Evolutionary conservation across 2,329 filamentous ascomycete species (phyloP).

Genomic region (Grosmannia serpens): DNA sequence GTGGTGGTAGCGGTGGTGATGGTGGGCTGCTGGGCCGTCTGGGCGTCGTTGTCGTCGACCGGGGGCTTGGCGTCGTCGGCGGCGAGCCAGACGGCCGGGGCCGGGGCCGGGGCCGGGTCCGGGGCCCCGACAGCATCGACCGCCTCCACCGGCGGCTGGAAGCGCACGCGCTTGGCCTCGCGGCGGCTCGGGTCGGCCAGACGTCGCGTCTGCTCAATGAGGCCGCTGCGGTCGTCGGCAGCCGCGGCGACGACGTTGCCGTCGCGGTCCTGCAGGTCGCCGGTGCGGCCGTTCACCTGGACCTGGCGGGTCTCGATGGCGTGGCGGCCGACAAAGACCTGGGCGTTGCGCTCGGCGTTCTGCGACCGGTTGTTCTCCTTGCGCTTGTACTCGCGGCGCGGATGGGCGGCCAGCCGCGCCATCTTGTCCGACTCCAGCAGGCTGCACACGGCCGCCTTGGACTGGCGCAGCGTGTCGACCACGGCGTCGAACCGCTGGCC

Average conservation of each 20-base stretch:
- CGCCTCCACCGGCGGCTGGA: background rate
- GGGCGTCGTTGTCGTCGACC: no score
- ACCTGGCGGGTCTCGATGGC: slow-evolving; percentile 10
- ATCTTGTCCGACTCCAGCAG: slow-evolving; percentile 11
- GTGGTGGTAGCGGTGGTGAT: no score
- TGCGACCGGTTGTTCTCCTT: slow-evolving; percentile 14
- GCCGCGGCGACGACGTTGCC: slow-evolving; percentile 10
- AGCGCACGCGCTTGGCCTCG: background rate
- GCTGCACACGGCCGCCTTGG: slow-evolving; percentile 13
- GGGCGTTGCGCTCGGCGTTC: slow-evolving; percentile 12
- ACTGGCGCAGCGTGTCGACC: slow-evolving; percentile 6
- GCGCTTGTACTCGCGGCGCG: slow-evolving; percentile 11
- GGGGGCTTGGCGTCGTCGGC: no score
- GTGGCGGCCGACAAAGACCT: slow-evolving; percentile 12
- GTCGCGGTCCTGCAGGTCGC: slow-evolving; percentile 10
- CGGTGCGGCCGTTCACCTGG: slow-evolving; percentile 1
- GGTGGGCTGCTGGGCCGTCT: no score
- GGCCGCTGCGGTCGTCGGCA: slow-evolving; percentile 1
- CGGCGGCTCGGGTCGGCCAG: slow-evolving; percentile 3
- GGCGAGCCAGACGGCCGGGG: no score
- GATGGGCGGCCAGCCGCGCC: slow-evolving; percentile 11
- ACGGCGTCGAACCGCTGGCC: slow-evolving; percentile 10
- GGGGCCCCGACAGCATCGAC: background rate
- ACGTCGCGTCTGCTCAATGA: slow-evolving; percentile 11
- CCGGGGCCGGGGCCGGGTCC: no score